A percentile compares a stretch with the other conserved stretches of the same genome.
These are phyloP conservation scores for Nannizziopsis barbatae DNA, from an alignment of 2,329 filamentous ascomycete species.

Conservation along the genomic window DNA sequence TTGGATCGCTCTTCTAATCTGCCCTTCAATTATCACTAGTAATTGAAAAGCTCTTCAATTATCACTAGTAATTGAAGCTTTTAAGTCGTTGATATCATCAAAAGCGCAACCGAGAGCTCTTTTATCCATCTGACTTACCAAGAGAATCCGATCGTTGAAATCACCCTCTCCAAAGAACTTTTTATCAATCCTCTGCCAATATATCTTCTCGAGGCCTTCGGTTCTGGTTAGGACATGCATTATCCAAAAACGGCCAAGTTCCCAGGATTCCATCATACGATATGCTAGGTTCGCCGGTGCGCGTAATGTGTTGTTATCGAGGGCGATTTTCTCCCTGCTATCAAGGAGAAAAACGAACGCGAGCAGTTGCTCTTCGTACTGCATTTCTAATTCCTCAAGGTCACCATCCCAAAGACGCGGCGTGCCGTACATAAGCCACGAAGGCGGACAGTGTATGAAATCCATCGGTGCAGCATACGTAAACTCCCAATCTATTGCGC, in stretches of 20 bases:
- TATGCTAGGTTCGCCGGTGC: conserved; percentile 15
- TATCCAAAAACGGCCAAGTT: conserved; percentile 18
- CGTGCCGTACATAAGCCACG: conserved; percentile 31
- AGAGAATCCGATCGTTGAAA: conserved; percentile 12
- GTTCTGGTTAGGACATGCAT: conserved; percentile 16
- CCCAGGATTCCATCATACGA: conserved; percentile 17
- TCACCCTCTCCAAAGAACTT: conserved; percentile 18
- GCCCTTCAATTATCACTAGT: too few relatives aligned
- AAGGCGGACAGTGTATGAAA: conserved; percentile 31
- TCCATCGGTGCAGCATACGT: conserved; percentile 34
- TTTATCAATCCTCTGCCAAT: conserved; percentile 20
- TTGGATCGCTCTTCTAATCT: too few relatives aligned
- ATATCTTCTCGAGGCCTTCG: conserved; percentile 21
- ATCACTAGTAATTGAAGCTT: too few relatives aligned
- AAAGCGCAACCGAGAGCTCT: too few relatives aligned
- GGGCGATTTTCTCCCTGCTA: conserved; percentile 13
- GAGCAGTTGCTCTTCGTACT: conserved; percentile 12
- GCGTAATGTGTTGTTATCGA: conserved; percentile 5
- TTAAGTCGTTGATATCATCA: too few relatives aligned
- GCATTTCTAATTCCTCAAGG: conserved; percentile 13
- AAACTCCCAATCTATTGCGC: conserved; percentile 34
- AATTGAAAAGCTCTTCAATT: too few relatives aligned
- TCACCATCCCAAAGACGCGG: conserved; percentile 17
- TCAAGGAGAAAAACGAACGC: conserved; percentile 16
- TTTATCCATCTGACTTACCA: too few relatives aligned